A percentile compares a stretch with the other conserved stretches of the same genome.
Evolutionary conservation across 1,139 yeast genomes (phyloP).

Genomic region (Pneumocystis jirovecii): DNA sequence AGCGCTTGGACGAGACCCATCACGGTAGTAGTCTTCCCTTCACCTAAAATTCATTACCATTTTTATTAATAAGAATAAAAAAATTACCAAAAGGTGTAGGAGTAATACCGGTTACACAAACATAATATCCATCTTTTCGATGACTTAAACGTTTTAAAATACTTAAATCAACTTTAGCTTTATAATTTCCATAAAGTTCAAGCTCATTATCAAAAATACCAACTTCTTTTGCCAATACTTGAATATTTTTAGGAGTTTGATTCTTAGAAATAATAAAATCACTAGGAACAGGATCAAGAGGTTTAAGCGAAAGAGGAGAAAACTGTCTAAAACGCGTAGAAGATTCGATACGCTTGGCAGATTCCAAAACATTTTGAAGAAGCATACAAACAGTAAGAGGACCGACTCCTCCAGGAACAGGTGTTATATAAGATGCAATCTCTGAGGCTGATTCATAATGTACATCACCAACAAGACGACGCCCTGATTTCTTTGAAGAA

Average conservation of each 20-base stretch:
- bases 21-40: constrained; percentile 94
- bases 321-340: constrained; percentile 22
- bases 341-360: constrained; percentile 45
- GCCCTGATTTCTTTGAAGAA: constrained; percentile 61
- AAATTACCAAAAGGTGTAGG: constrained; percentile 53
- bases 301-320: constrained; percentile 47
- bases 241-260: constrained; percentile 74
- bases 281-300: constrained; percentile 74
- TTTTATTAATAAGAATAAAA: background rate
- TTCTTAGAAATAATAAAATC: constrained; percentile 86
- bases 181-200: constrained; percentile 82
- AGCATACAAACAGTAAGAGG: constrained; percentile 99
- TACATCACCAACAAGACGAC: constrained; percentile 85
- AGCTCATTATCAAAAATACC: constrained; percentile 72
- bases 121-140: constrained; percentile 71
- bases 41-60: constrained; percentile 41
- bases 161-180: constrained; percentile 75
- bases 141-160: constrained; percentile 56
- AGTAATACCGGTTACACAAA: constrained; percentile 91
- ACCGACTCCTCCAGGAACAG: constrained; percentile 99
- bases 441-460: constrained; percentile 55
- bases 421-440: constrained; percentile 67
- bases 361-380: constrained; percentile 67
- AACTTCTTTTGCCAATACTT: constrained; percentile 67
- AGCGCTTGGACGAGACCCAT: constrained; percentile 93